phyloP scores from a whole-genome alignment of 2,329 filamentous ascomycete species.

The Bipolaris oryzae region DNA sequence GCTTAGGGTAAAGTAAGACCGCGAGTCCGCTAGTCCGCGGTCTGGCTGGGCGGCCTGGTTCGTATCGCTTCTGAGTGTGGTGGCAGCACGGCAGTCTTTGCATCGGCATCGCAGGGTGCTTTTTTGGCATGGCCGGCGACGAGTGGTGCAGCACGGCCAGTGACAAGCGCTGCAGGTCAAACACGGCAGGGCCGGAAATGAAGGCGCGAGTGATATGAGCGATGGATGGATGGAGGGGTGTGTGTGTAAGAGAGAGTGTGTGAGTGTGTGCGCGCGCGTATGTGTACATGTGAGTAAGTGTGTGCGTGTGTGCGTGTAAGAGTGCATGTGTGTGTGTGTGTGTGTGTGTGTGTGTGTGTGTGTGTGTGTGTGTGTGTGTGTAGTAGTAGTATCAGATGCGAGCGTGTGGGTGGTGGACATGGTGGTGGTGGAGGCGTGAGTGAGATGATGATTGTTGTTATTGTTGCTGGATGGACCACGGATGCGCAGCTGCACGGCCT shows the following conservation, averaged over 20 bases:
- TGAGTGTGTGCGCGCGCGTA: background rate
- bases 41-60: slow-evolving; percentile 27
- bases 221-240: no score
- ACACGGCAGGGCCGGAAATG: slow-evolving; percentile 41
- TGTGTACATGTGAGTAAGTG: background rate
- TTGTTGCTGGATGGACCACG: slow-evolving; percentile 22
- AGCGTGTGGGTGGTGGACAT: background rate
- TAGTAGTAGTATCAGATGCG: no score
- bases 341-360: background rate
- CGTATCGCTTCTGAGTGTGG: slow-evolving; percentile 40
- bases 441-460: slow-evolving; percentile 17
- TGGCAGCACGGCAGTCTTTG: slow-evolving; percentile 34
- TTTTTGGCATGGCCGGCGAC: slow-evolving; percentile 19
- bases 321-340: background rate
- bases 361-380: background rate
- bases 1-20: slow-evolving; percentile 44
- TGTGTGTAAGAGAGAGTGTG: slow-evolving; percentile 1
- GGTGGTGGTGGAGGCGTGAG: slow-evolving; percentile 9
- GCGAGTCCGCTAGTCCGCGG: slow-evolving; percentile 28
- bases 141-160: slow-evolving; percentile 13
- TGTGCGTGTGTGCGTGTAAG: background rate
- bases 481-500: slow-evolving; percentile 19
- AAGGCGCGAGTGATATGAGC: slow-evolving; percentile 4
- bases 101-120: slow-evolving; percentile 22
- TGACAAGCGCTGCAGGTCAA: slow-evolving; percentile 27